Base-by-base conservation (phyloP, 1,139 yeast species). In the Hemisphaericaspora lyxosophila region DNA sequence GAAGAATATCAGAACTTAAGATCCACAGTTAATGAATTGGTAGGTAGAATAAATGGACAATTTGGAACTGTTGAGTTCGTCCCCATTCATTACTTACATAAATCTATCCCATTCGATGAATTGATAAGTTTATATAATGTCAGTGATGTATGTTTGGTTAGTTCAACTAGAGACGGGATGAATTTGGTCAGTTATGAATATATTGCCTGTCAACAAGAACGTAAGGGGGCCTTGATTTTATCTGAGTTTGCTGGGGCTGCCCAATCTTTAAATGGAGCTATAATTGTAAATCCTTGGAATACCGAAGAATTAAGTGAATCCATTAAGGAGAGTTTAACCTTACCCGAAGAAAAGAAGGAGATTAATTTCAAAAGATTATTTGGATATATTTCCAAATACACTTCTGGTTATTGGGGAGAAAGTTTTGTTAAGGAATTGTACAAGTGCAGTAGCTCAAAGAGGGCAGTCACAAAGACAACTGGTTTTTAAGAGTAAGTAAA, bases 161-260 rank as follows among this genome's bases (percentile, higher is more conserved):
- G 94, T 39, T 85, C 96, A 3, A 92, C 99, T 1, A 78, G 99
- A 55, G 99, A 92, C 58, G 99, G 99, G 51, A 92, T 92, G 99
- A 92, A 92, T 59, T 76, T 92, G 54, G 99, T 92, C 29, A 81
- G 94, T 40, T 92, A 88, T 59, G 99, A 92, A 64, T 92, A 92
- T 62, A 88, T 94, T 54, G 97, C 98, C 1, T 90, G 97, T 57
- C 99, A 92, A 61, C 79, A 85, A 50, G 82, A 82, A 35, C 81
- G 82, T 43, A 84, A 88, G 47, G 99, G 99, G 7, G 80, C 88
- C 3, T 71, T 92, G 49, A 85, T 92, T 35, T 65, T 92, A 44
- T 83, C 95, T 33, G 99, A 92, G 62, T 92, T 92, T 66, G 95
- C 98, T 0, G 99, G 99, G 34, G 98, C 98, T n/a, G 97, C 98